These are phyloP conservation scores for Fusarium sarcochroum DNA, from an alignment of 2,329 filamentous ascomycete genomes.

Conservation along the genomic window DNA sequence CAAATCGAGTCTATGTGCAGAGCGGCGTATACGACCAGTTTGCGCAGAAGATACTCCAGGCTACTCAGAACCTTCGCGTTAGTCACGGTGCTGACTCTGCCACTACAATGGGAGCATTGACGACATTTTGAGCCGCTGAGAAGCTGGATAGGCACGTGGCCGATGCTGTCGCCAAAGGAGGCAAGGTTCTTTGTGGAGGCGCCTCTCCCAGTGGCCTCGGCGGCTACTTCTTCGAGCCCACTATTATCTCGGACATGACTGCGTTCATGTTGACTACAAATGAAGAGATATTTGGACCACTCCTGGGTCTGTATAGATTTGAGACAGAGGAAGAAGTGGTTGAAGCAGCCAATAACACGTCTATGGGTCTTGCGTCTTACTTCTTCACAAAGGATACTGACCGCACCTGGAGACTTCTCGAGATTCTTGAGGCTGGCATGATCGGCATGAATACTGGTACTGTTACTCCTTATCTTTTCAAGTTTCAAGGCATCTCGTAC, in stretches of 20 bases:
- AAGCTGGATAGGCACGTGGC: neutral
- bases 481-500: too few species aligned
- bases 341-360: neutral
- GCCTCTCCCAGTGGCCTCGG: neutral
- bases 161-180: neutral
- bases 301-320: neutral
- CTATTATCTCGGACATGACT: neutral
- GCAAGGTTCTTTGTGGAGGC: neutral
- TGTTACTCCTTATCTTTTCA: neutral
- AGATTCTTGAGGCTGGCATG: slow-evolving; percentile 2
- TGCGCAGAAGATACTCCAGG: rapidly evolving
- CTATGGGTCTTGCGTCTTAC: neutral
- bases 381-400: neutral
- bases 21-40: neutral
- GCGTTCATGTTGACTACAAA: neutral
- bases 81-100: neutral
- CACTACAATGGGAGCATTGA: neutral
- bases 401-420: neutral
- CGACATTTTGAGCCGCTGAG: neutral
- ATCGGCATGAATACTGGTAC: slow-evolving; percentile 2
- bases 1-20: neutral
- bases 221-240: slow-evolving; percentile 2
- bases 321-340: neutral
- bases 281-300: neutral
- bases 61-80: neutral